A percentile compares a stretch with the other conserved stretches of the same genome.
Evolutionary conservation across 2,329 filamentous ascomycete species (phyloP).

Genomic region (Penicillium vulpinum): DNA sequence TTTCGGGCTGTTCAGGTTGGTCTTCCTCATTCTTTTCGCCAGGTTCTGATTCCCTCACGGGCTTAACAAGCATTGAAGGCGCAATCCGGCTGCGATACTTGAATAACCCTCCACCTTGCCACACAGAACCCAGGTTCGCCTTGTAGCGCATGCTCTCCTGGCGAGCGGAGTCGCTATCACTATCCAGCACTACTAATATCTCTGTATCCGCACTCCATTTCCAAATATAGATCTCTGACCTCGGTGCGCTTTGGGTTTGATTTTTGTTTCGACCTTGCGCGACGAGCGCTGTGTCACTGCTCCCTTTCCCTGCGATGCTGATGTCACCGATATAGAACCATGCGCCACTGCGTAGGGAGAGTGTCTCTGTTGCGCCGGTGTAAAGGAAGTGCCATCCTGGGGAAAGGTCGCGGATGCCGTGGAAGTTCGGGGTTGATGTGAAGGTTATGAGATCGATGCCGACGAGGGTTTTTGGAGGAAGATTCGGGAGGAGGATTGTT

Average conservation of each 20-base stretch:
- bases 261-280: constrained; percentile 16
- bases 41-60: not conserved
- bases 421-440: constrained; percentile 61
- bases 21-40: constrained; percentile 12
- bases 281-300: constrained; percentile 18
- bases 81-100: constrained; percentile 42
- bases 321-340: constrained; percentile 58
- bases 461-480: constrained; percentile 51
- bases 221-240: constrained; percentile 52
- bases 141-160: constrained; percentile 55
- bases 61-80: constrained; percentile 50
- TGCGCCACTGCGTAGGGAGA: constrained; percentile 61
- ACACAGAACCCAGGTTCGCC: constrained; percentile 58
- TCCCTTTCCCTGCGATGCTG: constrained; percentile 18
- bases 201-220: constrained; percentile 53
- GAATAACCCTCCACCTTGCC: constrained; percentile 52
- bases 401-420: constrained; percentile 61
- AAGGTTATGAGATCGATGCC: constrained; percentile 60
- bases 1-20: not conserved
- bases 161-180: constrained; percentile 35
- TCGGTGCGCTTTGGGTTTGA: constrained; percentile 6
- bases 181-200: constrained; percentile 34
- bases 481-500: constrained; percentile 45
- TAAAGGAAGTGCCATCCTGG: constrained; percentile 63
- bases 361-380: constrained; percentile 56